Evolutionary conservation across 2,329 filamentous ascomycete species (phyloP).

Genomic region (Microsporum audouinii): DNA sequence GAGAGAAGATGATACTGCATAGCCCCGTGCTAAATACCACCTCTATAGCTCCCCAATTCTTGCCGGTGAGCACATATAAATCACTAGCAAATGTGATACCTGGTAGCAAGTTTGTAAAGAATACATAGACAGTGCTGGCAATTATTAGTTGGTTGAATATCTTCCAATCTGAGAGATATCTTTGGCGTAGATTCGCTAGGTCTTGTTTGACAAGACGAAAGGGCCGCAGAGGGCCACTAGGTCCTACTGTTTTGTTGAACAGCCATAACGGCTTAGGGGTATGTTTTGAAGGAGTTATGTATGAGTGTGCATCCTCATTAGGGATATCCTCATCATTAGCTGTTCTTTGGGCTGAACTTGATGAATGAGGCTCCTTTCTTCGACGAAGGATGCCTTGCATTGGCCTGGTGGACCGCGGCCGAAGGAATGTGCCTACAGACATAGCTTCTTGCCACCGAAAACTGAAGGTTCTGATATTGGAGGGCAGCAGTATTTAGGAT

Average conservation of each 20-base stretch:
- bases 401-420: background rate
- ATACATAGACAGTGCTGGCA: constrained; percentile 53
- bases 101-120: constrained; percentile 55
- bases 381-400: background rate
- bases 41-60: constrained; percentile 55
- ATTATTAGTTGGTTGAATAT: constrained; percentile 54
- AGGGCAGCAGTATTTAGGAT: background rate
- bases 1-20: constrained; percentile 51
- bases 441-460: background rate
- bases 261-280: constrained; percentile 17
- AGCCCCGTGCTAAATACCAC: constrained; percentile 56
- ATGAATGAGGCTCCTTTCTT: background rate
- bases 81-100: constrained; percentile 58
- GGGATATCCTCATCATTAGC: background rate
- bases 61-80: constrained; percentile 50
- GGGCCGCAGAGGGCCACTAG: constrained; percentile 38
- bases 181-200: constrained; percentile 34
- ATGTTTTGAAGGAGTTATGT: constrained; percentile 30
- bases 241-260: constrained; percentile 14
- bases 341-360: background rate
- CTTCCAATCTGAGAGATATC: constrained; percentile 45
- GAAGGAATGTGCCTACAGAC: background rate
- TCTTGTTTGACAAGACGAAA: constrained; percentile 45
- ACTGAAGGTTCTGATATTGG: background rate
- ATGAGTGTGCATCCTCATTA: constrained; percentile 25